Conservation (phyloP, 371 early-diverging fungal species). For the Caulochytrium protostelioides region DNA sequence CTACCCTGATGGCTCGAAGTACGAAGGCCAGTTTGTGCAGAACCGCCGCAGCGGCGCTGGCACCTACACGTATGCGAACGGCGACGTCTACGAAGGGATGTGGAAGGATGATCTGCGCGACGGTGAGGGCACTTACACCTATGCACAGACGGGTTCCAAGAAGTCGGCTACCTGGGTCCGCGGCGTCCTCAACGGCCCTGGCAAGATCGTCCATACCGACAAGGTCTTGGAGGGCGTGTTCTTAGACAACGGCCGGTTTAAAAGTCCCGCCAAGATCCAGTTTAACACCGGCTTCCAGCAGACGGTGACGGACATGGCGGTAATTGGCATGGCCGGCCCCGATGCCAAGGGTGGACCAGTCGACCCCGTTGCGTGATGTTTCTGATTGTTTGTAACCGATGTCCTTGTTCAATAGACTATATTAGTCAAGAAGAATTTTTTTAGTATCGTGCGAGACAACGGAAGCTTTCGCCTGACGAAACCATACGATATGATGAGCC, state of each 20-base stretch:
- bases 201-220: slow-evolving; percentile 23
- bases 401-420: too few species aligned
- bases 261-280: slow-evolving; percentile 13
- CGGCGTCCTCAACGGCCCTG: slow-evolving; percentile 12
- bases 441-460: too few species aligned
- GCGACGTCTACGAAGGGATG: slow-evolving; percentile 22
- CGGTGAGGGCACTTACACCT: slow-evolving; percentile 18
- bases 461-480: too few species aligned
- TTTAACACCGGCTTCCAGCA: slow-evolving; percentile 7
- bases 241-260: slow-evolving; percentile 8
- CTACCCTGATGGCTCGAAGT: slow-evolving; percentile 28
- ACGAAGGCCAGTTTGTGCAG: slow-evolving; percentile 16
- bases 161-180: slow-evolving; percentile 17
- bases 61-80: slow-evolving; percentile 21
- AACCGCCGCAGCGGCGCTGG: slow-evolving; percentile 24
- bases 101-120: slow-evolving; percentile 24
- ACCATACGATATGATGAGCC: too few species aligned
- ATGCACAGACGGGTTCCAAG: slow-evolving; percentile 3
- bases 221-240: slow-evolving; percentile 17
- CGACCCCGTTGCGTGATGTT: too few species aligned
- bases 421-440: too few species aligned
- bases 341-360: too few species aligned
- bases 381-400: too few species aligned
- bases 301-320: neutral
- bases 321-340: slow-evolving; percentile 3